Evolutionary conservation across 176 grass and related monocot species (phyloP).

Genomic region (Eleusine indica): DNA sequence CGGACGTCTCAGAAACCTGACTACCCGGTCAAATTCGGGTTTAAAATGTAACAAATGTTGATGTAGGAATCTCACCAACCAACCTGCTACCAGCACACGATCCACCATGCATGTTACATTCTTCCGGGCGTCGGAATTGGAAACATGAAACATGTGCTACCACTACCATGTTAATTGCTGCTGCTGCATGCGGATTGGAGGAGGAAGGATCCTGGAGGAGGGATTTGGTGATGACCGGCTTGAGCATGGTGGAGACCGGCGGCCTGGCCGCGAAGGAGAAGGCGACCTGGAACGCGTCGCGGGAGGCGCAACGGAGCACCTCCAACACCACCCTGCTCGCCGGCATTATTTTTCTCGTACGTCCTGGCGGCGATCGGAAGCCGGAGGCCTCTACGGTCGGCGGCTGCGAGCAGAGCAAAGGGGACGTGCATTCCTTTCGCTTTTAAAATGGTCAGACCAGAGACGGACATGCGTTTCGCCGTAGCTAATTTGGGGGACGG

Average conservation of each 20-base stretch:
- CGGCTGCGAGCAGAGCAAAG: too few species aligned
- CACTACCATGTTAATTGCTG: too few species aligned
- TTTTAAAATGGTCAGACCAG: too few species aligned
- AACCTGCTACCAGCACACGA: neutral
- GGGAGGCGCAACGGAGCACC: conserved; percentile 38
- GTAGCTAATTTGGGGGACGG: too few species aligned
- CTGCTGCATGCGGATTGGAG: too few species aligned
- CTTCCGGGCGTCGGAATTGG: too few species aligned
- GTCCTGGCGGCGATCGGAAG: neutral
- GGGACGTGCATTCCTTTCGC: too few species aligned
- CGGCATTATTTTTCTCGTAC: neutral
- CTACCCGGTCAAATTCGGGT: too few species aligned
- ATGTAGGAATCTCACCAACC: neutral
- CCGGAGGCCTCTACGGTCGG: too few species aligned
- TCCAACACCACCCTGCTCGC: conserved; percentile 38
- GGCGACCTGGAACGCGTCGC: conserved; percentile 55
- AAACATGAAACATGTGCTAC: too few species aligned
- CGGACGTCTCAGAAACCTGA: neutral
- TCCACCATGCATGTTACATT: neutral
- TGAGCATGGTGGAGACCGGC: conserved; percentile 52
- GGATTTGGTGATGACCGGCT: conserved; percentile 37
- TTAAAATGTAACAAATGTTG: neutral
- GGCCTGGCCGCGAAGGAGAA: conserved; percentile 45
- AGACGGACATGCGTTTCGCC: too few species aligned
- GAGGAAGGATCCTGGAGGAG: neutral